Evolutionary conservation across 257 asterid species (phyloP), one percentile per base, ranked within the genome.

Genomic region (Apocynum venetum): DNA sequence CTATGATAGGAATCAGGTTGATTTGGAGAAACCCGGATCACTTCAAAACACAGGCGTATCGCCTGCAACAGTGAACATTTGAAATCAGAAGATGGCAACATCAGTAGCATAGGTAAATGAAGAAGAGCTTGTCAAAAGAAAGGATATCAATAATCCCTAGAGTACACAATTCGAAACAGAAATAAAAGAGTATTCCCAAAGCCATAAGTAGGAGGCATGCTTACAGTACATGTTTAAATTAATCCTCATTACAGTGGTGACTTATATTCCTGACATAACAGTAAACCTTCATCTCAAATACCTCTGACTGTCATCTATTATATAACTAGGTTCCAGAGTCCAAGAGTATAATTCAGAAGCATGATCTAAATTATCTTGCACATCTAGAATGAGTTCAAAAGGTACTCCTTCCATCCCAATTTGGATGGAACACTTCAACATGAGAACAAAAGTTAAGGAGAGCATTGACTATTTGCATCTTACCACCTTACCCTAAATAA

Each of bases 11-110:
- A 88, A 83, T 87, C 97, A 44, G 93, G 81, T 35, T 90, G 80
- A 83, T 94, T 90, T 51, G 98, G 97, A 59, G 97, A 89, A 74
- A 90, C 87, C 52, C 86, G 97, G 82, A 94, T 88, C 68, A 92
- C 96, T 88, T 92, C 92, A 36, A 75, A 83, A 85, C 89, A 76
- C 82, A 89, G 70, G 46, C 70, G 53, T 70, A 90, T 88, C 78
- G 97, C 98, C 98, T 93, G 79, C 82, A 86, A 65, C 77, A 67
- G 76, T 80, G 73, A 85, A 55, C 63, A 75, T 74, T 60, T 74
- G 64, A 59, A 74, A 81, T 78, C 43, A 78, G 57, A 75, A 77
- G 55, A 80, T 40, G 76, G 52, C 59, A 41, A 47, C 73, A 72
- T 36, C 31, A 78, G 73, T 47, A 74, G 63, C 78, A 81, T 1